Base-by-base conservation (phyloP, 2,329 filamentous ascomycete species). In the Monosporascus sp. region DNA sequence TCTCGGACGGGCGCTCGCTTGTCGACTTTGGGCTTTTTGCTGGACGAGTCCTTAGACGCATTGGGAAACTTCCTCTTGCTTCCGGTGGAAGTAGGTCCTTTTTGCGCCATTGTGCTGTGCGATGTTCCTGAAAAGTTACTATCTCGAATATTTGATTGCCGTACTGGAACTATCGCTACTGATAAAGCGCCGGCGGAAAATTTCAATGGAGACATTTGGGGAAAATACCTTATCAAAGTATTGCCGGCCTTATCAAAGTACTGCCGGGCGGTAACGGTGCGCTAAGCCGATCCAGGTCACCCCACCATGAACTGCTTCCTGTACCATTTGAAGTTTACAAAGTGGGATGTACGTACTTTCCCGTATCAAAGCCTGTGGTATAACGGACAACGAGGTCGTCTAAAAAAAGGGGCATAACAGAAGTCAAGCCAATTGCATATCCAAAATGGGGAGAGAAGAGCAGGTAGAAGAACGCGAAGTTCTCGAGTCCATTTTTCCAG, bases 401-500 rank as follows among this genome's bases (percentile, higher is more conserved):
- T 34, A 14, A 14, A 34, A 14, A 34, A 11, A 34, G 31, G 31
- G 31, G 31, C 31, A 34, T 34, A 34, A 14, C 31, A 34, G 31
- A 34, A 4, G 8, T n/a, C 22, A 41, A n/a, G n/a, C 25, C 18
- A 36, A 41, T 22, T 27, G 22, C 38, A 50, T 2, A 6, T 45
- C 48, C 60, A 74, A 57, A 7, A 86, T 87, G 84, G 83, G 83
- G 48, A 80, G 75, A 69, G 93, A 97, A 78, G 94, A 99, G 56
- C 94, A 99, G 72, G 75, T 86, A 60, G 94, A 99, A 75, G 94
- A 99, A 80, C 86, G 92, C 57, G 94, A 99, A 72, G 93, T 99
- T 63, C 90, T 99, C 68, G 90, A 96, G 68, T 97, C 93, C 56
- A 99, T 99, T 67, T 99, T 97, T 63, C 91, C 94, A 1, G 93